A percentile compares a stretch with the other conserved stretches of the same genome.
Evolutionary conservation across 179 eudicot species (phyloP).

Genomic region (Spinacia oleracea): DNA sequence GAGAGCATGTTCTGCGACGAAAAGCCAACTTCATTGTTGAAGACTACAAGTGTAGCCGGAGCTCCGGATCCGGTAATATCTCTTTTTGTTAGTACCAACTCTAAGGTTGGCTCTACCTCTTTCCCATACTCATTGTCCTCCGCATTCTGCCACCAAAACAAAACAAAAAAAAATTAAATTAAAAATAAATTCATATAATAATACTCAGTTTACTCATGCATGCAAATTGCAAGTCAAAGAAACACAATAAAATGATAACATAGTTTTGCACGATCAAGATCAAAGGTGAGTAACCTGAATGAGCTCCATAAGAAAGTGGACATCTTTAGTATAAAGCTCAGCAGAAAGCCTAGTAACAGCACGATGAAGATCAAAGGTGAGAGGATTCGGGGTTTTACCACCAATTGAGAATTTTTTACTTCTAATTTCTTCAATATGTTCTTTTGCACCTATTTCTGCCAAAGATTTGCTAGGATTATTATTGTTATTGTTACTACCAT

Average conservation of each 20-base stretch:
- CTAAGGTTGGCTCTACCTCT: constrained; percentile 35
- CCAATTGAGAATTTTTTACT: constrained; percentile 3
- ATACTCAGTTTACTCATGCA: too few relatives aligned
- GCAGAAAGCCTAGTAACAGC: constrained; percentile 12
- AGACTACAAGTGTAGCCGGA: constrained; percentile 38
- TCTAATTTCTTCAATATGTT: background rate
- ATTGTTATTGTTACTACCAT: background rate
- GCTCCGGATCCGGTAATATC: constrained; percentile 39
- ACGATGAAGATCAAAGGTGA: background rate
- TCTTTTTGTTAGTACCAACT: constrained; percentile 27
- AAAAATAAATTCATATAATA: too few relatives aligned
- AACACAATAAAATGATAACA: too few relatives aligned
- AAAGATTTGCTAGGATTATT: background rate
- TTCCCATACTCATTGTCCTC: constrained; percentile 35
- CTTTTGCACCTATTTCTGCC: constrained; percentile 5
- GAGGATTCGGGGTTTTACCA: background rate
- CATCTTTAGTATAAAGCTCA: constrained; percentile 3
- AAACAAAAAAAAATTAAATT: background rate
- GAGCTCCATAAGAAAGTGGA: background rate
- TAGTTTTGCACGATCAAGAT: too few relatives aligned
- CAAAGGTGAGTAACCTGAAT: background rate
- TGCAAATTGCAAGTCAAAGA: too few relatives aligned
- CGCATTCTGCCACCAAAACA: constrained; percentile 37
- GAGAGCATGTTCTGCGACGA: constrained; percentile 32
- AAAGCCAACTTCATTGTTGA: constrained; percentile 47